Evolutionary conservation across 352 stramenopile species (phyloP).

Genomic region (Globisporangium abappressorium): DNA sequence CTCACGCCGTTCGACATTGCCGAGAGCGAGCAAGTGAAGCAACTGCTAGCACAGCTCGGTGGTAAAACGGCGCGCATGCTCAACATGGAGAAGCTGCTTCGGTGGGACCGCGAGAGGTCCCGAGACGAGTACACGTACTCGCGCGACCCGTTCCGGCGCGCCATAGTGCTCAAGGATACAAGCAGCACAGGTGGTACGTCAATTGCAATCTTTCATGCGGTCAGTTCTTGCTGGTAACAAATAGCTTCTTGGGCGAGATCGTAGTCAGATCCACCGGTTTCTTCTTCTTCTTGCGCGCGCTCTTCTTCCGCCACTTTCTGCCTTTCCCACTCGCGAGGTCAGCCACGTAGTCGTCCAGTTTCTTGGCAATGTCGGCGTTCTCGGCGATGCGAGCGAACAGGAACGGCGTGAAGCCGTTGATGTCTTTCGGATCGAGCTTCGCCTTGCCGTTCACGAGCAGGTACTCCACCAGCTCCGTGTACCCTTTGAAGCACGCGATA

Average conservation of each 20-base stretch:
- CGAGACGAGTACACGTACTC: slow-evolving; percentile 47
- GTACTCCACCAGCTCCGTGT: slow-evolving; percentile 65
- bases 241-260: slow-evolving; percentile 47
- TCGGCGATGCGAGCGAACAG: slow-evolving; percentile 71
- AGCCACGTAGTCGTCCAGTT: slow-evolving; percentile 48
- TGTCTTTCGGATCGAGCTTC: slow-evolving; percentile 47
- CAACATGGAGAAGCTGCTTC: slow-evolving; percentile 43
- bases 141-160: slow-evolving; percentile 25
- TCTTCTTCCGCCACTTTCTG: slow-evolving; percentile 21
- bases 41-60: slow-evolving; percentile 38
- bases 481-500: slow-evolving; percentile 73
- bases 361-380: slow-evolving; percentile 58
- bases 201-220: not conserved
- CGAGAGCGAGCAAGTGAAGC: slow-evolving; percentile 38
- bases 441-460: slow-evolving; percentile 52
- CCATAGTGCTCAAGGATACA: slow-evolving; percentile 21
- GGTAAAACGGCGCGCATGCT: slow-evolving; percentile 41
- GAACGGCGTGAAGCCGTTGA: slow-evolving; percentile 63
- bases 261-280: slow-evolving; percentile 19
- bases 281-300: slow-evolving; percentile 30
- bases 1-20: slow-evolving; percentile 60
- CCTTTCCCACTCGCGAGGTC: slow-evolving; percentile 33
- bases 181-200: not conserved
- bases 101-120: slow-evolving; percentile 48
- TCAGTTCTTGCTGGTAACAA: slow-evolving; percentile 45